These are phyloP conservation scores for Mycena capillaripes DNA, from an alignment of 768 basidiomycete species.

Conservation along the genomic window DNA sequence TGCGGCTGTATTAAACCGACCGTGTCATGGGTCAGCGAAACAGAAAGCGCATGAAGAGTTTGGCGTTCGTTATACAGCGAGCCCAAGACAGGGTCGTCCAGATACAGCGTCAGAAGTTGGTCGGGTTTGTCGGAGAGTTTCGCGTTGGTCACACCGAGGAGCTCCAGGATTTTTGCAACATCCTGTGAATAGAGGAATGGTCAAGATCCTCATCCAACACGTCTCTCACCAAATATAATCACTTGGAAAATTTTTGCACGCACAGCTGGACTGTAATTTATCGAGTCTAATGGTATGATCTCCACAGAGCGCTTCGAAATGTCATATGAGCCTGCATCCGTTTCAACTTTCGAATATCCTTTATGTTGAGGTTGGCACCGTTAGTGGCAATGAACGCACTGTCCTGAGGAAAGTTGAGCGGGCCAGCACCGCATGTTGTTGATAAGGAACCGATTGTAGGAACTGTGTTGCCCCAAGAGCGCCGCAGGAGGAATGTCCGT, in stretches of 20 bases:
- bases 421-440: not conserved
- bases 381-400: not conserved
- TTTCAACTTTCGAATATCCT: not conserved
- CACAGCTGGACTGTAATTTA: not conserved
- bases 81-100: too few relatives aligned
- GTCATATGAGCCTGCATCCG: not conserved
- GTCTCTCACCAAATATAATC: constrained; percentile 1
- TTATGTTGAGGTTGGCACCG: not conserved
- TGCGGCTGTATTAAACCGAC: too few relatives aligned
- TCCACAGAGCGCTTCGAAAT: not conserved
- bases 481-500: too few relatives aligned
- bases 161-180: not conserved
- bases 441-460: too few relatives aligned
- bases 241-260: not conserved
- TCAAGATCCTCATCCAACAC: constrained; percentile 9
- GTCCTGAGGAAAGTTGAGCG: not conserved
- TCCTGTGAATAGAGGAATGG: not conserved
- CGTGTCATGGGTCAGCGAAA: too few relatives aligned
- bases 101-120: not conserved
- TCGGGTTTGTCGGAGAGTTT: not conserved
- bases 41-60: too few relatives aligned
- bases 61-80: too few relatives aligned
- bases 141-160: not conserved
- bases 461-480: too few relatives aligned
- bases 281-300: not conserved